phyloP scores from a whole-genome alignment of 306 rosid species.

The Ormosia semicastrata region DNA sequence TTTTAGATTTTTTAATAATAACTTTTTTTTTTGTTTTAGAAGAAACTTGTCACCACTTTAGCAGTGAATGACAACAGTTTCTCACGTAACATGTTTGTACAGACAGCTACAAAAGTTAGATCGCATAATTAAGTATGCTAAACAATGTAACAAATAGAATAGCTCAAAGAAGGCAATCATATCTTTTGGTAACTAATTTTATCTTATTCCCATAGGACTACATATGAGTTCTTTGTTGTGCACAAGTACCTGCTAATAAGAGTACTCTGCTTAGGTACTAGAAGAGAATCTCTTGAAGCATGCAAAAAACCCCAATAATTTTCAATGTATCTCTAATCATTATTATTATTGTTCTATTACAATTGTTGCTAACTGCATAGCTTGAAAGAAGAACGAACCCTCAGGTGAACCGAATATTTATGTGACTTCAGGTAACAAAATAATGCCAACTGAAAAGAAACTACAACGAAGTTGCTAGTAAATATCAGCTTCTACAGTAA shows the following conservation, averaged over 20 bases:
- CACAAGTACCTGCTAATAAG: background rate
- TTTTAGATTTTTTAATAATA: too few relatives aligned
- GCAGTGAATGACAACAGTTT: conserved; percentile 65
- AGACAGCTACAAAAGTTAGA: conserved; percentile 45
- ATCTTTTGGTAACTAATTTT: background rate
- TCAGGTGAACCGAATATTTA: background rate
- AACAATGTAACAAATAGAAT: background rate
- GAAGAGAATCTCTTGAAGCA: background rate
- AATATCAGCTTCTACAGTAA: background rate
- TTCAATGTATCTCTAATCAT: background rate
- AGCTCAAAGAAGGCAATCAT: background rate
- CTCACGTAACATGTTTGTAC: conserved; percentile 58
- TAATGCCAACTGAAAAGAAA: background rate
- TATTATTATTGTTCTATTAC: background rate
- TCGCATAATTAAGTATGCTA: background rate
- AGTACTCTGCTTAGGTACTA: background rate
- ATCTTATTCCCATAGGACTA: too few relatives aligned
- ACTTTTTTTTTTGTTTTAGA: background rate
- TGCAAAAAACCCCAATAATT: background rate
- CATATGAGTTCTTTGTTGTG: background rate
- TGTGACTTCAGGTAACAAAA: background rate
- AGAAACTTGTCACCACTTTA: conserved; percentile 50
- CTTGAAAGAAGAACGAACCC: background rate
- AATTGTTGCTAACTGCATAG: background rate
- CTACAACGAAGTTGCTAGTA: background rate